Conservation (phyloP, 1,284 basidiomycete species). For the Xanthoconium separans region DNA sequence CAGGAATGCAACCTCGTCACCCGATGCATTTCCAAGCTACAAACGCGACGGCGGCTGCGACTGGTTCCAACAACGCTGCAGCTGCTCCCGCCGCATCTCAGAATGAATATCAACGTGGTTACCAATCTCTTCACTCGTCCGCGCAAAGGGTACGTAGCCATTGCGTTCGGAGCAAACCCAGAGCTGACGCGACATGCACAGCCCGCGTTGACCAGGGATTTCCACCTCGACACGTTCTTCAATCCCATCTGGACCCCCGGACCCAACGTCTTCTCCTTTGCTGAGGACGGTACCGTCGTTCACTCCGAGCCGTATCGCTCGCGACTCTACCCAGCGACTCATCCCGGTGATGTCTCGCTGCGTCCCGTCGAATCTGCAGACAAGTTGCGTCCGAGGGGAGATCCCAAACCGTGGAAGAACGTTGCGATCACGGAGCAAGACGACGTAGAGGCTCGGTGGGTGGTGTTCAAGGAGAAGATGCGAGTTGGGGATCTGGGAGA, state of each 20-base stretch:
- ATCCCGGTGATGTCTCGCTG: neutral
- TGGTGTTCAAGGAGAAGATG: neutral
- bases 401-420: conserved; percentile 20
- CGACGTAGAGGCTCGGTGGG: conserved; percentile 6
- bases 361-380: neutral
- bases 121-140: neutral
- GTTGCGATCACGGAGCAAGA: conserved; percentile 19
- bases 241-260: conserved; percentile 22
- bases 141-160: neutral
- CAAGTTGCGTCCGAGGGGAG: neutral
- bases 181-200: neutral
- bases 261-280: conserved; percentile 19
- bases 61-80: neutral
- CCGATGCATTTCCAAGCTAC: too few relatives aligned
- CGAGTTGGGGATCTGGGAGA: neutral
- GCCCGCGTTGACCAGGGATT: conserved; percentile 11
- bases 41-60: too few relatives aligned
- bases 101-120: neutral
- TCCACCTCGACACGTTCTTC: conserved; percentile 21
- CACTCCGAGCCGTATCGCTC: conserved; percentile 1
- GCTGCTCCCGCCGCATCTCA: neutral
- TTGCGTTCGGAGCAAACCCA: too few relatives aligned
- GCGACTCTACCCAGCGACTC: too few relatives aligned
- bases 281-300: conserved; percentile 10
- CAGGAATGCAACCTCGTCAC: too few relatives aligned